These are phyloP conservation scores for Trichosporon sp. DNA, from an alignment of 1,284 basidiomycete genomes.

Conservation along the genomic window DNA sequence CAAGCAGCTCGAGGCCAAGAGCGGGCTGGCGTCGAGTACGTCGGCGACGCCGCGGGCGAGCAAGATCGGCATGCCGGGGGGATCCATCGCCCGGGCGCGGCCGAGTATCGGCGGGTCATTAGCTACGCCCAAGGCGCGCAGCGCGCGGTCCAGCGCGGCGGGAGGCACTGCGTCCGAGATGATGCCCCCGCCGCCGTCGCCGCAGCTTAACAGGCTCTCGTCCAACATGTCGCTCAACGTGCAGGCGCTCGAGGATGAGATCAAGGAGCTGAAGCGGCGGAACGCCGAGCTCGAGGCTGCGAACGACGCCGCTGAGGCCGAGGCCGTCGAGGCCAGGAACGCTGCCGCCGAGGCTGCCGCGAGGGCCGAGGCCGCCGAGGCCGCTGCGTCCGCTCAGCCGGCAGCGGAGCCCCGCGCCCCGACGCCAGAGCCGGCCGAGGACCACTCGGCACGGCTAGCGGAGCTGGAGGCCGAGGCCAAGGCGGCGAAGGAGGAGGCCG, in stretches of 20 bases:
- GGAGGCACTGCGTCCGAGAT: slow-evolving; percentile 22
- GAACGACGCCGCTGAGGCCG: slow-evolving; percentile 7
- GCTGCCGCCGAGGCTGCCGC: no score
- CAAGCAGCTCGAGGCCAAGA: slow-evolving; percentile 59
- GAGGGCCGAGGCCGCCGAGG: background rate
- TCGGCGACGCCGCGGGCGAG: slow-evolving; percentile 35
- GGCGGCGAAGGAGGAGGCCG: slow-evolving; percentile 26
- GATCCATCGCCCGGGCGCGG: slow-evolving; percentile 27
- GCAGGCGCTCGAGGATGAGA: slow-evolving; percentile 40
- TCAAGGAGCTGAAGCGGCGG: slow-evolving; percentile 30
- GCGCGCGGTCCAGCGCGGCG: slow-evolving; percentile 25
- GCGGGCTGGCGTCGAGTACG: slow-evolving; percentile 23
- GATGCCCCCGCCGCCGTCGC: slow-evolving; percentile 50
- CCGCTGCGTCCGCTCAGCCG: background rate
- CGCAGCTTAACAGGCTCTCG: slow-evolving; percentile 22
- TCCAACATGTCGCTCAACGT: slow-evolving; percentile 32
- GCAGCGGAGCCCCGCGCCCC: background rate
- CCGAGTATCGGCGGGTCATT: slow-evolving; percentile 39
- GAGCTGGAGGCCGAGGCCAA: slow-evolving; percentile 33
- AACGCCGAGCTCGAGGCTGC: slow-evolving; percentile 36
- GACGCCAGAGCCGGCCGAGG: background rate
- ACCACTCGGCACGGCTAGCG: slow-evolving; percentile 2
- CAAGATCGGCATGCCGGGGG: slow-evolving; percentile 32
- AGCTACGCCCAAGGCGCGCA: slow-evolving; percentile 39
- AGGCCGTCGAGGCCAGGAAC: background rate